Evolutionary conservation across 2,329 filamentous ascomycete species (phyloP), one percentile per base, ranked within the genome.

Genomic region (Ascochyta lentis): DNA sequence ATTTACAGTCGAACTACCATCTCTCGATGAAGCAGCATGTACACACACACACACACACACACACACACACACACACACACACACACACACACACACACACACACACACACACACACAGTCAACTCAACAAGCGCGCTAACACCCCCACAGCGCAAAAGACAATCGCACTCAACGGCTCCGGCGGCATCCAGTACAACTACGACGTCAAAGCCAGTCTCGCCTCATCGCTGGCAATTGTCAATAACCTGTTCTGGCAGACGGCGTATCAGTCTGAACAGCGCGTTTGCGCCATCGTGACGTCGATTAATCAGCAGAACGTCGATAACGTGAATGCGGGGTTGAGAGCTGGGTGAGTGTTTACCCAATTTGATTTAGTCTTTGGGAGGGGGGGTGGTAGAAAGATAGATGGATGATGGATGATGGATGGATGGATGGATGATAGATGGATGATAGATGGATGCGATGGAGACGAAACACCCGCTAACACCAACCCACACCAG

Each of bases 231-330:
- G 19, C 41, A 3, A 24, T 23, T 7, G 16, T 39, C 23, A 44
- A 44, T 33, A 44, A 52, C n/a, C n/a, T 44, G 12, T n/a, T 52
- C 24, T 52, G 49, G 49, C 9, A 31, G 13, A 45, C 49, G 5
- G 49, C 40, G 3, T 44, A 39, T 15, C 22, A 52, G 16, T 19
- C 40, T 2, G 49, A 52, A 15, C 33, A 27, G 24, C 40, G 33
- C 23, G 24, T 52, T 6, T 52, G 49, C n/a, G 31, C 40, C 16
- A 52, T 52, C 12, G 33, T 45, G 13, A 45, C 39, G 7, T 52
- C 49, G 2, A 52, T 52, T 24, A 52, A 52, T 9, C 31, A 52
- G 33, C 49, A 52, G 22, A 52, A 52, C 13, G 49, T 52, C 3
- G 41, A 45, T 8, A 44, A 3, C 2, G 49, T 52, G 31, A 38